Conservation (phyloP, 352 stramenopile species). For the Phytophthora pseudosyringae region DNA sequence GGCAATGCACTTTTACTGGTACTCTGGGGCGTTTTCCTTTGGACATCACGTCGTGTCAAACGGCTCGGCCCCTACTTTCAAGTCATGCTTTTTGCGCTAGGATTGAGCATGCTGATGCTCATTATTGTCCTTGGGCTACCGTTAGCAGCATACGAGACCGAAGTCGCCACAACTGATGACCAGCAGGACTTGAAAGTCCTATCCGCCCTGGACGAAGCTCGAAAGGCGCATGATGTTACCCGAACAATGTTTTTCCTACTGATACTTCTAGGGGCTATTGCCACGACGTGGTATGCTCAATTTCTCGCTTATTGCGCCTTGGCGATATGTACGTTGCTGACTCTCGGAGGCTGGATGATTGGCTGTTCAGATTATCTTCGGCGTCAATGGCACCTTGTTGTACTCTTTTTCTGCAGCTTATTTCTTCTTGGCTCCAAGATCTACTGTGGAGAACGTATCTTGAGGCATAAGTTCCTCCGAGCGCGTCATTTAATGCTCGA, state of each 20-base stretch:
- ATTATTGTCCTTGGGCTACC: conserved; percentile 49
- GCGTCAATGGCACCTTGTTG: conserved; percentile 58
- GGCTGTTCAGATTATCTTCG: conserved; percentile 28
- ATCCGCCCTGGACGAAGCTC: conserved; percentile 22
- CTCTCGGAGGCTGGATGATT: conserved; percentile 44
- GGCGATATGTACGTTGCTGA: conserved; percentile 31
- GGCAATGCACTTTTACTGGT: conserved; percentile 20
- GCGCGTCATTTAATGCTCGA: conserved; percentile 68
- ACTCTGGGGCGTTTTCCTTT: conserved; percentile 36
- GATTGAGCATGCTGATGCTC: conserved; percentile 38
- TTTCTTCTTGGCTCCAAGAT: conserved; percentile 46
- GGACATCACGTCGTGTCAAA: conserved; percentile 21
- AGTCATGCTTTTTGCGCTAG: conserved; percentile 35
- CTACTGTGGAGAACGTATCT: conserved; percentile 47
- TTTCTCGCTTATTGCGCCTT: conserved; percentile 51
- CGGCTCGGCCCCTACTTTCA: conserved; percentile 44
- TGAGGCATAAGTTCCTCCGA: conserved; percentile 59
- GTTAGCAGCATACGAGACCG: conserved; percentile 31
- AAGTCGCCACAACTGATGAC: conserved; percentile 1
- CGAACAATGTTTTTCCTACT: conserved; percentile 62
- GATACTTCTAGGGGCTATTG: conserved; percentile 52
- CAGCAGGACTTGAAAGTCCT: conserved; percentile 20
- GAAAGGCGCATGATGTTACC: conserved; percentile 43
- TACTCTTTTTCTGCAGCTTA: conserved; percentile 48
- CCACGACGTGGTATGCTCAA: conserved; percentile 65